Base-by-base conservation (phyloP, 2,329 filamentous ascomycete species). In the Beauveria asiatica region DNA sequence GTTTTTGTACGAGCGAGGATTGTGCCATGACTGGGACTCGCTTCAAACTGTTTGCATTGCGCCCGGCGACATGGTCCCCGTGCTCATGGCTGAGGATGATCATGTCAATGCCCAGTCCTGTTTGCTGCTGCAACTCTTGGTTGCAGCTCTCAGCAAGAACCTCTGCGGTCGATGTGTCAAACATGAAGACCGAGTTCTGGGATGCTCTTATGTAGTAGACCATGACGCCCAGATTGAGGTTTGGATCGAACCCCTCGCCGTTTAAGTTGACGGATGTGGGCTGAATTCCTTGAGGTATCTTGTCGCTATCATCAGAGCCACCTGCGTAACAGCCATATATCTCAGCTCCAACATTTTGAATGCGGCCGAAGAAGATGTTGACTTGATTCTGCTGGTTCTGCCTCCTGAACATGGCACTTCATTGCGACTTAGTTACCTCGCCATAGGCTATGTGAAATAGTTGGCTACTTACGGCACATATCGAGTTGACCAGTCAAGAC, bases 241-340 rank as follows among this genome's bases (percentile, higher is more conserved):
- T 46, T 11, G 53, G 53, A 46, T 56, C 53, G 53, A 55, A 56
- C 7, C 42, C 53, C 27, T 56, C 53, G n/a, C n/a, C 23, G 42
- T 30, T 19, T 1, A 56, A 16, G 13, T 56, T 56, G 17, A 56
- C 53, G 17, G 42, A 37, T 19, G 2, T 46, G n/a, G 53, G 53
- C 42, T 56, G 53, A 19, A 56, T 48, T 2, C 53, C 53, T 6
- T 25, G 53, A 13, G 53, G 53, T 46, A 56, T 37, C 17, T 56
- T 56, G 42, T 56, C 53, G n/a, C n/a, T 19, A 23, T 56, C 53
- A 37, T 33, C 25, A 16, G 53, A 56, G 7, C 53, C 53, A 13
- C 53, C 53, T 8, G 53, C 53, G 53, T 56, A 56, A 27, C 53
- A 56, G 42, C 53, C 53, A 46, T 56, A 56, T n/a, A 56, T 56